Conservation (phyloP, 2,329 filamentous ascomycete species). For the Diaporthe amygdali region DNA sequence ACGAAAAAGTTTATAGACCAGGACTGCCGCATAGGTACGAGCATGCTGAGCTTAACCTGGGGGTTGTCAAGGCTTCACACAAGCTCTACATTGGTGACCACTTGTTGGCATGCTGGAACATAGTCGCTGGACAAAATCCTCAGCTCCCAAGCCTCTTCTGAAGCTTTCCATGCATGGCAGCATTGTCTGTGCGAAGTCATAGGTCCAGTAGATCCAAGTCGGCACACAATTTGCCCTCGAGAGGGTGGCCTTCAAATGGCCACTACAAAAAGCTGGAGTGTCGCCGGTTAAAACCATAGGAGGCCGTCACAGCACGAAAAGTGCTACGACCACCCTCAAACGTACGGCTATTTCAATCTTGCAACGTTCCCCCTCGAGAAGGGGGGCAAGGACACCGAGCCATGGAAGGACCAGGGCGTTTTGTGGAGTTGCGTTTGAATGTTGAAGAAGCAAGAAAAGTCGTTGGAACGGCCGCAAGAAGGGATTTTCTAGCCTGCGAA, state of each 20-base stretch:
- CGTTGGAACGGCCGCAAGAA: background rate
- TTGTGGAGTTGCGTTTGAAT: slow-evolving; percentile 27
- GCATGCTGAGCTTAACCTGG: background rate
- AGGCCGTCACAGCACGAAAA: slow-evolving; percentile 31
- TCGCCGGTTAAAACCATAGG: slow-evolving; percentile 35
- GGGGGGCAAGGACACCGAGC: slow-evolving; percentile 23
- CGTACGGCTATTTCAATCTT: slow-evolving; percentile 29
- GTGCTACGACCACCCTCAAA: slow-evolving; percentile 29
- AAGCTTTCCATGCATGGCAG: background rate
- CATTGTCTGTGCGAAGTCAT: background rate
- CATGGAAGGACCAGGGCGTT: slow-evolving; percentile 12
- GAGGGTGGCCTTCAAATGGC: background rate
- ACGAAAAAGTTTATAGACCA: too few species aligned
- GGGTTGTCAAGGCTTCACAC: background rate
- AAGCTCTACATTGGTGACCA: background rate
- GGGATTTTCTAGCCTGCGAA: background rate
- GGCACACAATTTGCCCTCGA: background rate
- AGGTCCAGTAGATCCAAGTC: background rate
- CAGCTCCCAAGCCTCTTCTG: background rate
- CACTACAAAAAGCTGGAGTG: slow-evolving; percentile 15
- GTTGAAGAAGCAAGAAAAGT: background rate
- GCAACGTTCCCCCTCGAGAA: slow-evolving; percentile 24
- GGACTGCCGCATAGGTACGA: background rate
- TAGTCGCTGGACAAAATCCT: too few species aligned
- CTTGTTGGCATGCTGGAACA: background rate